These are phyloP conservation scores for Phytopythium vexans DNA, from an alignment of 352 stramenopile species.

Conservation along the genomic window DNA sequence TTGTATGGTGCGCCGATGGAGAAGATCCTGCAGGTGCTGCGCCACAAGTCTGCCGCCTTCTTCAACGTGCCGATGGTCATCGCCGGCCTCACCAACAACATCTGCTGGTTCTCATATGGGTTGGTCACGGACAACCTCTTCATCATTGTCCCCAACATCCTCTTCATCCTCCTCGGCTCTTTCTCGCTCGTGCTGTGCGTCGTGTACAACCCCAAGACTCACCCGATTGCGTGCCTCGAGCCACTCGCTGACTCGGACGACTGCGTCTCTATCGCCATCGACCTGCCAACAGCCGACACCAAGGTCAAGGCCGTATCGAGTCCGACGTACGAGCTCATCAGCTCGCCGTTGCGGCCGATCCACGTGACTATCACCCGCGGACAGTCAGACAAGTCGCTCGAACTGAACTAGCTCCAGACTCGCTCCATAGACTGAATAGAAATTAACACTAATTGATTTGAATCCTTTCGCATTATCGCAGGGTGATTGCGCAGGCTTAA, in stretches of 20 bases:
- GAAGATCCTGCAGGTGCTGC: slow-evolving; percentile 33
- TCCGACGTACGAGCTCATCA: slow-evolving; percentile 14
- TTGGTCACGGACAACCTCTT: slow-evolving; percentile 29
- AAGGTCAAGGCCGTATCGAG: no score
- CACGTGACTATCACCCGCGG: no score
- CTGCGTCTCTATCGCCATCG: slow-evolving; percentile 17
- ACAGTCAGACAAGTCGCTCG: no score
- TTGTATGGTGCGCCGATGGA: slow-evolving; percentile 42
- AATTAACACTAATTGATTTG: no score
- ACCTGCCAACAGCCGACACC: no score
- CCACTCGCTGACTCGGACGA: slow-evolving; percentile 8
- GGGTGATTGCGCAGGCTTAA: no score
- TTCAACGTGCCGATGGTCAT: slow-evolving; percentile 44
- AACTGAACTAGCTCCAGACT: no score
- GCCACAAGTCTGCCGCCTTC: slow-evolving; percentile 29
- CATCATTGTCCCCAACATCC: slow-evolving; percentile 29
- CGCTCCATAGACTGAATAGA: no score
- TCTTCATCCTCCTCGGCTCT: slow-evolving; percentile 26
- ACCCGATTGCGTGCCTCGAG: slow-evolving; percentile 4
- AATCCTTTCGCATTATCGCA: no score
- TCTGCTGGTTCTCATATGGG: slow-evolving; percentile 46
- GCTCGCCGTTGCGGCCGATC: slow-evolving; percentile 12
- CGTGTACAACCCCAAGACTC: slow-evolving; percentile 22
- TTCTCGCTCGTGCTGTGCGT: slow-evolving; percentile 19
- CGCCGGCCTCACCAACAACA: slow-evolving; percentile 37